phyloP scores from a whole-genome alignment of 2,329 filamentous ascomycete species.

The Leptographium wingfieldii region DNA sequence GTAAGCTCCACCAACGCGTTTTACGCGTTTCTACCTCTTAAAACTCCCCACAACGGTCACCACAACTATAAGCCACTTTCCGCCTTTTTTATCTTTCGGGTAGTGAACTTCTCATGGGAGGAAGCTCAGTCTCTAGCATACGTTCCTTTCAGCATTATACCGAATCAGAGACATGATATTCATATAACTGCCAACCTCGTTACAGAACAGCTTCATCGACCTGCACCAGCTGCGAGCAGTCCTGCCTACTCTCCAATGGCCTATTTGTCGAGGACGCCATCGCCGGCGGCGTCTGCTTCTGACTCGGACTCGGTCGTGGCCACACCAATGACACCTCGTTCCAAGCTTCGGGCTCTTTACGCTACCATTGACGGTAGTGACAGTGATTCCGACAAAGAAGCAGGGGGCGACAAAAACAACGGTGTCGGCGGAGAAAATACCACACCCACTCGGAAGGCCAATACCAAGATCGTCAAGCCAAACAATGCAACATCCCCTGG shows the following conservation, averaged over 20 bases:
- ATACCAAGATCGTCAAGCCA: neutral
- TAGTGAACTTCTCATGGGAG: neutral
- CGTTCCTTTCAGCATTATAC: neutral
- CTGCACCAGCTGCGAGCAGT: neutral
- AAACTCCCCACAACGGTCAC: neutral
- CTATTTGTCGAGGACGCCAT: slow-evolving; percentile 12
- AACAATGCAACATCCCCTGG: neutral
- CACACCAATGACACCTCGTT: slow-evolving; percentile 36
- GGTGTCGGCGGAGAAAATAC: slow-evolving; percentile 1
- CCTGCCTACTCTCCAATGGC: slow-evolving; percentile 3
- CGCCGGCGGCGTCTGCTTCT: slow-evolving; percentile 28
- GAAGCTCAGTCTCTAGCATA: neutral
- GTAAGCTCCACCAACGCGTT: neutral
- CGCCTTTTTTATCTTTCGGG: neutral
- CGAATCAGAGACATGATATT: neutral
- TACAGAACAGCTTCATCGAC: neutral
- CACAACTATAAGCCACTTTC: neutral
- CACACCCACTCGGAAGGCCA: neutral
- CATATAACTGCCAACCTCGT: neutral
- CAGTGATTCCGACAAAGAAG: slow-evolving; percentile 2
- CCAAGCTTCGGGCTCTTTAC: slow-evolving; percentile 40
- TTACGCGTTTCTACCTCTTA: neutral
- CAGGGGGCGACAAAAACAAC: neutral
- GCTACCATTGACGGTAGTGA: slow-evolving; percentile 9
- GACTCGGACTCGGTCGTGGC: slow-evolving; percentile 27